These are phyloP conservation scores for Castanea crenata DNA, from an alignment of 306 rosid species.

Conservation along the genomic window DNA sequence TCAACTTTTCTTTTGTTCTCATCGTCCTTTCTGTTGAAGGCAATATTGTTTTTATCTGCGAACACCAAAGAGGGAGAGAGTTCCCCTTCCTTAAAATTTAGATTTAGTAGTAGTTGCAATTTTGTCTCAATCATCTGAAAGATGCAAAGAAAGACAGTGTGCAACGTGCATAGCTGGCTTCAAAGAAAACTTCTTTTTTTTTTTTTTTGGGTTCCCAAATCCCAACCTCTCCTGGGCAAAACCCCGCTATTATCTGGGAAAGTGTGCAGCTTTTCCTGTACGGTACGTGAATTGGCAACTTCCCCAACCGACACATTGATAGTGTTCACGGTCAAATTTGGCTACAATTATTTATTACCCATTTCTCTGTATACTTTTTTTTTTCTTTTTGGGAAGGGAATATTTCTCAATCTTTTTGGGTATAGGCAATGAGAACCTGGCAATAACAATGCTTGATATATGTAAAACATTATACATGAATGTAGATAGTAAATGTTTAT, in stretches of 20 bases:
- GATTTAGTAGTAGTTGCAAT: neutral
- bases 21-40: too few species aligned
- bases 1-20: too few species aligned
- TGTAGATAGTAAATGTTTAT: too few species aligned
- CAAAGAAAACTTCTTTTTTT: neutral
- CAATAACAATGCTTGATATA: too few species aligned
- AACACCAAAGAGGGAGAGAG: too few species aligned
- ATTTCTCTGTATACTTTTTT: neutral
- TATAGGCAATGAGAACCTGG: too few species aligned
- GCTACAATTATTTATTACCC: neutral
- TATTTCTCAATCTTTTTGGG: too few species aligned
- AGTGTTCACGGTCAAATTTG: neutral
- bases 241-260: constrained; percentile 9
- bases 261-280: constrained; percentile 20
- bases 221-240: neutral
- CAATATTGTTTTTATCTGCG: too few species aligned
- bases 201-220: neutral
- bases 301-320: constrained; percentile 1
- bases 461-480: too few species aligned
- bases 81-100: too few species aligned
- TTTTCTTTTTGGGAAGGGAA: too few species aligned
- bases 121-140: neutral
- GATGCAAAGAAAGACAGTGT: neutral
- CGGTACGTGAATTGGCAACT: constrained; percentile 23
- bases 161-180: neutral